A percentile compares a stretch with the other conserved stretches of the same genome.
Conservation (phyloP, 768 basidiomycete genomes). For the Lepiota venenata region DNA sequence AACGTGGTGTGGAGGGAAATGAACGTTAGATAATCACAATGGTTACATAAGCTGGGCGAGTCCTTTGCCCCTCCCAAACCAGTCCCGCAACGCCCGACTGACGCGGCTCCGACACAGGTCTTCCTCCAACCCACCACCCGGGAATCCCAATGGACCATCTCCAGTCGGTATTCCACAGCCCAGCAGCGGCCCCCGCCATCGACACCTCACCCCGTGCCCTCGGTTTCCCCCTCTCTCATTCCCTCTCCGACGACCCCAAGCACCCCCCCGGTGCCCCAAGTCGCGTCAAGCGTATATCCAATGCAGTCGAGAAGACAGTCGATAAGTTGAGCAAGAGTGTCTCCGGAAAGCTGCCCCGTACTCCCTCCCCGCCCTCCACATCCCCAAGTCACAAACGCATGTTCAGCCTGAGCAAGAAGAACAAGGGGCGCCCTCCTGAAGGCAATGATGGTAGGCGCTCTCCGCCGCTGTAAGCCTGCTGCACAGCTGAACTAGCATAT, state of each 20-base stretch:
- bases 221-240: slow-evolving; percentile 24
- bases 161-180: slow-evolving; percentile 22
- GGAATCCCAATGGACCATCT: slow-evolving; percentile 17
- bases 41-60: slow-evolving; percentile 5
- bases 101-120: slow-evolving; percentile 5
- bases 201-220: slow-evolving; percentile 32
- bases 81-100: neutral
- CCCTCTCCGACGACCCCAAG: slow-evolving; percentile 22
- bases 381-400: slow-evolving; percentile 44
- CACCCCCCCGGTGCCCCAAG: slow-evolving; percentile 28
- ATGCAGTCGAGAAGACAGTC: slow-evolving; percentile 52
- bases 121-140: slow-evolving; percentile 10
- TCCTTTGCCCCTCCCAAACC: slow-evolving; percentile 3
- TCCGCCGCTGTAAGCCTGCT: slow-evolving; percentile 13
- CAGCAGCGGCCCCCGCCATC: slow-evolving; percentile 21
- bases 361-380: slow-evolving; percentile 24
- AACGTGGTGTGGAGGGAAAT: slow-evolving; percentile 23
- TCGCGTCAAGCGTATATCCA: slow-evolving; percentile 50
- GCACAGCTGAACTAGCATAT: neutral
- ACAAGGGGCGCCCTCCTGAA: slow-evolving; percentile 38
- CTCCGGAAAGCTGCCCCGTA: slow-evolving; percentile 33
- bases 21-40: slow-evolving; percentile 1
- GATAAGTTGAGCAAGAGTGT: slow-evolving; percentile 64
- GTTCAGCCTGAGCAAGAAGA: slow-evolving; percentile 53
- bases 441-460: slow-evolving; percentile 27